Evolutionary conservation across 768 basidiomycete genomes (phyloP).

Genomic region (Leccinum broughii): DNA sequence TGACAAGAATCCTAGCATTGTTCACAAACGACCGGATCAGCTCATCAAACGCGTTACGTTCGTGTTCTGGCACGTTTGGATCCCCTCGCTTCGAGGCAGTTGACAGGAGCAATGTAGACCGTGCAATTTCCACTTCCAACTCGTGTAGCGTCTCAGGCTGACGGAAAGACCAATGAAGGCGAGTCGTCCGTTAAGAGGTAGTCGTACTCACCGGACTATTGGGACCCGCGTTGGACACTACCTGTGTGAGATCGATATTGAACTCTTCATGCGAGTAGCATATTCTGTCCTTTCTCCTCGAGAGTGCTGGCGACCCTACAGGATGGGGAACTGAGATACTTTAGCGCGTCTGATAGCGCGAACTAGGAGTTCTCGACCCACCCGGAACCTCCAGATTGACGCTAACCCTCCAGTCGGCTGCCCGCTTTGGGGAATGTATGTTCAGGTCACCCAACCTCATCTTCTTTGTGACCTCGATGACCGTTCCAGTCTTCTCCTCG

Average conservation of each 20-base stretch:
- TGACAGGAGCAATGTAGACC: conserved; percentile 68
- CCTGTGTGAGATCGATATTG: conserved; percentile 91
- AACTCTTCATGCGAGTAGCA: conserved; percentile 95
- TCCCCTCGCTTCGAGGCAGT: conserved; percentile 72
- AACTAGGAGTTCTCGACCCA: conserved; percentile 38
- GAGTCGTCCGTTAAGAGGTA: not conserved
- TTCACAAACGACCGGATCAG: conserved; percentile 92
- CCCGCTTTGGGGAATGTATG: conserved; percentile 76
- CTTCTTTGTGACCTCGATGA: conserved; percentile 75
- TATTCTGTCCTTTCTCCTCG: conserved; percentile 84
- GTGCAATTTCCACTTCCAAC: conserved; percentile 84
- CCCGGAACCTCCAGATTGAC: conserved; percentile 90
- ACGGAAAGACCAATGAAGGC: conserved; percentile 6
- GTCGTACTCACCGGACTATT: conserved; percentile 48
- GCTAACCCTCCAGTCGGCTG: conserved; percentile 91
- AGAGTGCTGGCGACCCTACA: conserved; percentile 56
- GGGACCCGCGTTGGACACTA: conserved; percentile 55
- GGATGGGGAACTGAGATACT: conserved; percentile 62
- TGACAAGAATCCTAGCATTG: conserved; percentile 84
- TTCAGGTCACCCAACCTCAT: conserved; percentile 85
- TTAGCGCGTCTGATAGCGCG: conserved; percentile 2
- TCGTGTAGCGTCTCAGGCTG: conserved; percentile 75
- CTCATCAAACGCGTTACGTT: conserved; percentile 82
- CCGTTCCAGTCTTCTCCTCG: conserved; percentile 67
- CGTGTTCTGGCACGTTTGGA: conserved; percentile 56